Evolutionary conservation across 805 yeast species (phyloP), one percentile per base, ranked within the genome.

Genomic region (Deakozyma indianensis): DNA sequence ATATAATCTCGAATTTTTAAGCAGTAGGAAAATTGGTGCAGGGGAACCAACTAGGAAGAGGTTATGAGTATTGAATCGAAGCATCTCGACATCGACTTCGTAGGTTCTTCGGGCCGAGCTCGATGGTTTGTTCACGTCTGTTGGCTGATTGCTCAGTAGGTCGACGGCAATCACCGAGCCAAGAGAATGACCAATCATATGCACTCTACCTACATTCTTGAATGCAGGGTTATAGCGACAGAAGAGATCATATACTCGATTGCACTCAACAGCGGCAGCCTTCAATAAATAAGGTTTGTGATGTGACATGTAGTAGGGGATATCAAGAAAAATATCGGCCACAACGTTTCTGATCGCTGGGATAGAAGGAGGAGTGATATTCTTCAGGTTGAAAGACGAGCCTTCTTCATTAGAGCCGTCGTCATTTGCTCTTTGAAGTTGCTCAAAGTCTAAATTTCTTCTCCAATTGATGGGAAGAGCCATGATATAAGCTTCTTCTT

Each of bases 391-490:
- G 0, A 94, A 92, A 14, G 44, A 42, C 5, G 45, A 22, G 23
- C 48, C 53, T 9, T 35, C 45, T 7, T 46, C 50, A 40, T 20
- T 45, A 20, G 23, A 9, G 20, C 35, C 44, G 16, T 32, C 38
- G 20, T 32, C 18, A 15, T 35, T 47, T 11, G 44, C 43, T 14
- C 45, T 51, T 21, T 42, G 46, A 16, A 52, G 53, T 35, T 9
- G 63, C 43, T 15, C 78, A 69, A 53, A 68, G 57, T 25, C 58
- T 15, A 67, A 49, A 44, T 75, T 76, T 50, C 83, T 80, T 47
- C 98, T 71, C 98, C 98, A 90, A 24, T 90, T 75, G 32, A 90
- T 79, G 0, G 98, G 97, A 20, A 90, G 66, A 3, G 65, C 56
- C 42, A 64, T 49, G n/a, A 53, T 52, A 2, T 56, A 41, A 46